phyloP scores from a whole-genome alignment of 148 eudicot species.

The Agrostemma githago region DNA sequence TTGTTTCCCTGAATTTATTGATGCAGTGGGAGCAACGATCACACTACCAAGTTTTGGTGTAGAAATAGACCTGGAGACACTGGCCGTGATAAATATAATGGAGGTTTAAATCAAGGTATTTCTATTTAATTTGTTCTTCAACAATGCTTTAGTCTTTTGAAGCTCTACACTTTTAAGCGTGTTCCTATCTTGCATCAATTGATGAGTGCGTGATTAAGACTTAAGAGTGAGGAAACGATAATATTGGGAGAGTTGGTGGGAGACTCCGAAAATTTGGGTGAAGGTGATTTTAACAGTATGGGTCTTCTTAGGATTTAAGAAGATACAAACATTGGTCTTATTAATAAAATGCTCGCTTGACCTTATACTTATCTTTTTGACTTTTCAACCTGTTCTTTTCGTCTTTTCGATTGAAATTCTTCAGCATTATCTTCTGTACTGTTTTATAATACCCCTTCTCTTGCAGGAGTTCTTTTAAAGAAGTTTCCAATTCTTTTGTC shows the following conservation, averaged over 20 bases:
- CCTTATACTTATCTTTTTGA: not conserved
- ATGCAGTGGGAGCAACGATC: conserved; percentile 98
- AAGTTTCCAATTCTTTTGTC: not conserved
- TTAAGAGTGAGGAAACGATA: too few relatives aligned
- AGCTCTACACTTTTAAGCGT: not conserved
- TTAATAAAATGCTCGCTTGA: not conserved
- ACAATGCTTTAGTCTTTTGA: not conserved
- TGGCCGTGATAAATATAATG: conserved; percentile 70
- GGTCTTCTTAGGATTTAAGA: not conserved
- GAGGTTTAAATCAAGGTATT: conserved; percentile 65
- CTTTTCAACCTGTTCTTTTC: not conserved
- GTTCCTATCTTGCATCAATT: not conserved
- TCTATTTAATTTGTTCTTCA: conserved; percentile 2
- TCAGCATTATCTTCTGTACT: not conserved
- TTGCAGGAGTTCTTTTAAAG: not conserved
- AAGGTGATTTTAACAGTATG: not conserved
- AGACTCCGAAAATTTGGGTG: not conserved
- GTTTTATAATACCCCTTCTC: not conserved
- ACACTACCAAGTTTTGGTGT: conserved; percentile 96
- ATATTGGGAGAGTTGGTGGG: not conserved
- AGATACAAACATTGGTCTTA: not conserved
- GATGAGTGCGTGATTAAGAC: too few relatives aligned
- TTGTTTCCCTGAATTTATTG: conserved; percentile 14
- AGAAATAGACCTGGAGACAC: conserved; percentile 99
- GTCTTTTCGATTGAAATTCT: not conserved